phyloP scores from a whole-genome alignment of 2,329 filamentous ascomycete genomes.

The Fusarium graminum region DNA sequence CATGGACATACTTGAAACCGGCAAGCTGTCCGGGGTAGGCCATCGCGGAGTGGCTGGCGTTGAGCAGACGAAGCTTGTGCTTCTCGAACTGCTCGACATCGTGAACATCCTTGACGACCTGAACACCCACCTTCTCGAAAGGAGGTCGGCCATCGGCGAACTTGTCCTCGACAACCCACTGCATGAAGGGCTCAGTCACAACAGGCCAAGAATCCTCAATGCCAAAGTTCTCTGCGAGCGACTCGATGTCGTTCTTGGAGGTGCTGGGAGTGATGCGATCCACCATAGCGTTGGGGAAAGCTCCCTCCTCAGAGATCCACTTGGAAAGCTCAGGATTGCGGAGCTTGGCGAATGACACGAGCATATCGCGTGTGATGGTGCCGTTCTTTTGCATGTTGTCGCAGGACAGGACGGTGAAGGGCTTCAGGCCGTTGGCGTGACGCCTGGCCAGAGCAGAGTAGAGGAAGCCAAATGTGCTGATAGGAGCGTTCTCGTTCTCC shows the following conservation, averaged over 20 bases:
- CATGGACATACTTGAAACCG: conserved; percentile 67
- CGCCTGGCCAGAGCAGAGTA: conserved; percentile 64
- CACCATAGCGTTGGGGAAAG: conserved; percentile 68
- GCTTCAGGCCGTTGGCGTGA: conserved; percentile 60
- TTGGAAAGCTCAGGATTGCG: conserved; percentile 61
- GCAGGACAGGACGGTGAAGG: conserved; percentile 68
- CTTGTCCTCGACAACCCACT: conserved; percentile 68
- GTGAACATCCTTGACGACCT: conserved; percentile 65
- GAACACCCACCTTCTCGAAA: conserved; percentile 66
- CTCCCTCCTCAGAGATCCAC: conserved; percentile 63
- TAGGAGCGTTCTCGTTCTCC: conserved; percentile 58
- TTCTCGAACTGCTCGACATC: conserved; percentile 68
- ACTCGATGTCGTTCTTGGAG: conserved; percentile 58
- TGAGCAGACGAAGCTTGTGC: conserved; percentile 68
- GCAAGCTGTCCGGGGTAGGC: conserved; percentile 65
- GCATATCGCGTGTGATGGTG: conserved; percentile 65
- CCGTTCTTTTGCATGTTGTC: conserved; percentile 71
- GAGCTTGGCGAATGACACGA: conserved; percentile 62
- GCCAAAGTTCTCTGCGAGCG: conserved; percentile 59
- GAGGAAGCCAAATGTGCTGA: conserved; percentile 66
- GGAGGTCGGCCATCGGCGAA: conserved; percentile 65
- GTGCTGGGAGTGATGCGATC: conserved; percentile 68
- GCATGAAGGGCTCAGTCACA: conserved; percentile 68
- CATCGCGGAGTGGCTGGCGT: conserved; percentile 65
- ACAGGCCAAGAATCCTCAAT: conserved; percentile 66